A percentile compares a stretch with the other conserved stretches of the same genome.
Conservation (phyloP, 108 stramenopile genomes). For the Pseudonitzschia pungens region DNA sequence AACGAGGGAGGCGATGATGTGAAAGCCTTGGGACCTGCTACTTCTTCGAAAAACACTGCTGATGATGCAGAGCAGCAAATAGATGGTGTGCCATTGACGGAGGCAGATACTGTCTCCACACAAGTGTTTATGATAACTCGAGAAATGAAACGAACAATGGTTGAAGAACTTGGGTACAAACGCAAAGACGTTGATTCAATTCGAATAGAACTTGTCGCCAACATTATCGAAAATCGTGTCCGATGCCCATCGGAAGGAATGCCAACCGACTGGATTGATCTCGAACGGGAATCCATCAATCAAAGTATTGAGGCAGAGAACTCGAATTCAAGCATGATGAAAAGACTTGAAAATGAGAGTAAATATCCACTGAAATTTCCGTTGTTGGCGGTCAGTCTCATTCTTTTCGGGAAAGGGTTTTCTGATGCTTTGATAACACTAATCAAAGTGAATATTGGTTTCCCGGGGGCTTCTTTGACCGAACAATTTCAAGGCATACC, state of each 20-base stretch:
- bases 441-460: constrained; percentile 38
- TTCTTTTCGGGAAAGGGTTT: constrained; percentile 40
- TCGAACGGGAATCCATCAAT: not conserved
- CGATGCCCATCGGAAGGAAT: constrained; percentile 27
- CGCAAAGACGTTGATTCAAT: constrained; percentile 27
- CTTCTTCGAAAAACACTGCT: constrained; percentile 1
- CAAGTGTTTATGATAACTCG: constrained; percentile 21
- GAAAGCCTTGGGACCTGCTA: constrained; percentile 4
- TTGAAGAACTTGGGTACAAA: constrained; percentile 34
- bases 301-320: not conserved
- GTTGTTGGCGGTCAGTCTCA: constrained; percentile 25
- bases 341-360: constrained; percentile 24
- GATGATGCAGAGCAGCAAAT: not conserved
- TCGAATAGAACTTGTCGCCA: constrained; percentile 20
- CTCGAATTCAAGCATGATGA: constrained; percentile 18
- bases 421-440: constrained; percentile 36
- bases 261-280: constrained; percentile 21
- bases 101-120: not conserved
- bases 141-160: constrained; percentile 29
- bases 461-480: constrained; percentile 32
- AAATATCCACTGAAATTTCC: constrained; percentile 45
- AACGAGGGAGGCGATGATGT: not conserved
- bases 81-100: not conserved
- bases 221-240: constrained; percentile 17
- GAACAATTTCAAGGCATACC: constrained; percentile 35